Percentiles rank a stretch among this genome's conserved stretches.
Conservation (phyloP, 371 early-diverging fungal species). For the Mortierella sp. region DNA sequence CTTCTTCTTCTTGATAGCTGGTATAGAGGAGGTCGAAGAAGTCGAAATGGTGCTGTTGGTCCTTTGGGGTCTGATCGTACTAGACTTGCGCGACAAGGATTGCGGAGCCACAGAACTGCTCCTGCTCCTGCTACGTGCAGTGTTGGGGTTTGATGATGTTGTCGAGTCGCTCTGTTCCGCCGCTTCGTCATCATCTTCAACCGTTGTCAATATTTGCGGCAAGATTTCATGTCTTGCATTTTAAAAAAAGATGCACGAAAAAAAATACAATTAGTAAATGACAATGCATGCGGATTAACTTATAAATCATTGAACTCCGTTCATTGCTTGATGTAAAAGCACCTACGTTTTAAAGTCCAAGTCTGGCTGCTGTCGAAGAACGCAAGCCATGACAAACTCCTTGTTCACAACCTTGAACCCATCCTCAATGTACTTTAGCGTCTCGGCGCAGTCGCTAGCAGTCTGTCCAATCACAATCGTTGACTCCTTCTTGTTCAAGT, state of each 20-base stretch:
- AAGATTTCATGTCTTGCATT: not conserved
- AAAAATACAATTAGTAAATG: not conserved
- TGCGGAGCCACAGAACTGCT: not conserved
- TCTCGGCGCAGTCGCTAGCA: not conserved
- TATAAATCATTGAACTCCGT: not conserved
- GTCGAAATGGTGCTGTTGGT: not conserved
- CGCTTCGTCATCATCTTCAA: not conserved
- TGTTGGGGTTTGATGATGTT: not conserved
- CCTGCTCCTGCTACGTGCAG: not conserved
- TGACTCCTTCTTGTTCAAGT: not conserved
- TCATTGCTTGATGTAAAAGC: not conserved
- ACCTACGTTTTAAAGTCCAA: slow-evolving; percentile 18
- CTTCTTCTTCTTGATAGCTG: slow-evolving; percentile 1
- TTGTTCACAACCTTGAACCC: slow-evolving; percentile 16
- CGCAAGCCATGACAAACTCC: slow-evolving; percentile 18
- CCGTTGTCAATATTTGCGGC: not conserved
- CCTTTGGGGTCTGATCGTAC: not conserved
- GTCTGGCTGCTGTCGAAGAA: slow-evolving; percentile 12
- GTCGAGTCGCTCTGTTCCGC: not conserved
- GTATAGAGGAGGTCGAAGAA: not conserved
- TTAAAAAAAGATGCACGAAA: not conserved
- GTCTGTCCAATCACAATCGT: slow-evolving; percentile 28
- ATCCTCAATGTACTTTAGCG: not conserved
- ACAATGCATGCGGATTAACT: not conserved
- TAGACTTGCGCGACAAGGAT: not conserved